Conservation (phyloP, 73 alveolate genomes). For the Paramecium caudatum region DNA sequence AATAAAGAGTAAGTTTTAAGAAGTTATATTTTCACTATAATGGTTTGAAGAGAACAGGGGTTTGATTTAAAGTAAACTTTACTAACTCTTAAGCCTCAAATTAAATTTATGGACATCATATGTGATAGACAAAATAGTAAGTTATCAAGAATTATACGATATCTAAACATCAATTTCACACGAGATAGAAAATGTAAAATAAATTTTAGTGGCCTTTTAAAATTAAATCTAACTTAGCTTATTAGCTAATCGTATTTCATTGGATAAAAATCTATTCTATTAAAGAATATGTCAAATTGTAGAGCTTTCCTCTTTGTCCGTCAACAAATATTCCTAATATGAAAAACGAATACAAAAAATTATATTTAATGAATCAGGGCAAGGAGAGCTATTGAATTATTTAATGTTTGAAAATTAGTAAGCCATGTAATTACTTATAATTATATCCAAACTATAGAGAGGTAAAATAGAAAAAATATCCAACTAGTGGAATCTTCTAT, state of each 20-base stretch:
- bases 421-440: neutral
- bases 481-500: neutral
- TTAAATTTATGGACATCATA: neutral
- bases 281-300: neutral
- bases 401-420: constrained; percentile 20
- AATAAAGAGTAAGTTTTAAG: neutral
- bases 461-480: constrained; percentile 6
- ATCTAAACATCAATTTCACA: neutral
- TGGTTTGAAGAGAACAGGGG: constrained; percentile 20
- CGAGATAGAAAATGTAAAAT: neutral
- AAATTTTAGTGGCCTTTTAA: neutral
- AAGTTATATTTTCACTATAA: neutral
- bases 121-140: constrained; percentile 11
- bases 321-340: neutral
- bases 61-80: neutral
- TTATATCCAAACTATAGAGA: neutral
- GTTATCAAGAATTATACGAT: neutral
- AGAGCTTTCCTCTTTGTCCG: neutral
- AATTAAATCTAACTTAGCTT: neutral
- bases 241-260: neutral
- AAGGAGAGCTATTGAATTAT: constrained; percentile 18
- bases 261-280: neutral
- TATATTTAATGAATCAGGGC: neutral
- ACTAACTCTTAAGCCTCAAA: neutral
- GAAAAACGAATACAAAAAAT: neutral